Evolutionary conservation across 2,329 filamentous ascomycete species (phyloP).

Genomic region (Apiospora kogelbergensis): DNA sequence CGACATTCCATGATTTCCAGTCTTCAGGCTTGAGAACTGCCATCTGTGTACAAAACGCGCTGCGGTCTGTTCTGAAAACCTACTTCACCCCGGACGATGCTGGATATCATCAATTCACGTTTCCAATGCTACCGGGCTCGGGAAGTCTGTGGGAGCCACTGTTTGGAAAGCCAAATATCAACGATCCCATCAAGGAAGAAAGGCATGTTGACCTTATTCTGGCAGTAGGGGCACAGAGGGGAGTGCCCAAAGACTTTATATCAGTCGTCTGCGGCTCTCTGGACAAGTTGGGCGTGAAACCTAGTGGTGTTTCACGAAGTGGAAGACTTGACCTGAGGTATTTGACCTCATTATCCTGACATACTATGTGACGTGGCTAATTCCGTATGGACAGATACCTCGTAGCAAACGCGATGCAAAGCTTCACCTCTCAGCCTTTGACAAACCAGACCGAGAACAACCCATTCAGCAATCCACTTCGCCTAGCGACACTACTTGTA

Average conservation of each 20-base stretch:
- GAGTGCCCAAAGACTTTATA: constrained; percentile 51
- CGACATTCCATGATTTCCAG: constrained; percentile 46
- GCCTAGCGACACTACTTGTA: constrained; percentile 58
- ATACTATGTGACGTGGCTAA: not conserved
- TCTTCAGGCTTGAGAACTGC: constrained; percentile 44
- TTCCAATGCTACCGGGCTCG: constrained; percentile 47
- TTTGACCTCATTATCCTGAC: constrained; percentile 16
- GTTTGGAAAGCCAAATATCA: constrained; percentile 36
- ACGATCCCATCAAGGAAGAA: constrained; percentile 30
- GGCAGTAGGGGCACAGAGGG: constrained; percentile 57
- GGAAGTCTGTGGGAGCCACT: constrained; percentile 54
- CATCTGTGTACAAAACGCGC: constrained; percentile 55
- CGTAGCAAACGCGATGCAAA: constrained; percentile 60
- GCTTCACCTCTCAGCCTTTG: constrained; percentile 51
- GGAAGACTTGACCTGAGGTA: constrained; percentile 61
- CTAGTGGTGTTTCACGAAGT: constrained; percentile 49
- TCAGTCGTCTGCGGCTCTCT: constrained; percentile 49
- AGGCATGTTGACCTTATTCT: constrained; percentile 57
- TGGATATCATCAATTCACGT: constrained; percentile 49
- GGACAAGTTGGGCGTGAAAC: constrained; percentile 54
- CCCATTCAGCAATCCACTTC: constrained; percentile 52
- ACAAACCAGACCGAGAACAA: constrained; percentile 51
- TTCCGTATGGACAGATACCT: constrained; percentile 47
- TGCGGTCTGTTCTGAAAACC: constrained; percentile 51
- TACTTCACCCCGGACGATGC: constrained; percentile 50